Conservation (phyloP, 306 rosid genomes). For the Vigna reflexopilosa region DNA sequence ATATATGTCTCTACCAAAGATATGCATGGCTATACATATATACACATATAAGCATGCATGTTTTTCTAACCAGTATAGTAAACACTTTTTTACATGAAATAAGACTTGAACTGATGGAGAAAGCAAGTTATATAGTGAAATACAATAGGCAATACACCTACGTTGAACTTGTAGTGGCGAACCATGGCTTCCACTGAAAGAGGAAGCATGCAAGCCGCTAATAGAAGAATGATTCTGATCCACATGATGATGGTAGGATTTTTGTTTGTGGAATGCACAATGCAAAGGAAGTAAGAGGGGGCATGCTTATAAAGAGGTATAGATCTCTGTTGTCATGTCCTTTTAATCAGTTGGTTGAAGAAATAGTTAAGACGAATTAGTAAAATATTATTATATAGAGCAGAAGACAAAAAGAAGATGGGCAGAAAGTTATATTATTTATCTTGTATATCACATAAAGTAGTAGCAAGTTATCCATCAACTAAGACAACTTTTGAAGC, state of each 20-base stretch:
- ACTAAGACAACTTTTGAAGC: conserved; percentile 48
- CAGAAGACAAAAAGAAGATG: conserved; percentile 37
- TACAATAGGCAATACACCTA: conserved; percentile 31
- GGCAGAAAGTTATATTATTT: conserved; percentile 44
- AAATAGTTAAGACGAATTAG: not conserved
- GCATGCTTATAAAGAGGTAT: conserved; percentile 49
- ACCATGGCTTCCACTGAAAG: conserved; percentile 45
- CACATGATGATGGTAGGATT: not conserved
- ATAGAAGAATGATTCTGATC: conserved; percentile 12
- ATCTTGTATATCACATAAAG: conserved; percentile 52
- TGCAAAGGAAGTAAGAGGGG: conserved; percentile 5
- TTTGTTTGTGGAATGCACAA: conserved; percentile 21
- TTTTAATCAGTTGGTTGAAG: conserved; percentile 43
- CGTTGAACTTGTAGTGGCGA: conserved; percentile 58
- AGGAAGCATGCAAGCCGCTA: conserved; percentile 45
- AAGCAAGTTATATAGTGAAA: conserved; percentile 5
- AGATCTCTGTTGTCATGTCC: conserved; percentile 45
- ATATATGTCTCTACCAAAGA: conserved; percentile 24
- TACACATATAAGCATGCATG: not conserved
- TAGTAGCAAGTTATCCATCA: conserved; percentile 53
- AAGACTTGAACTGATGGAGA: no score
- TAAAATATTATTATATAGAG: conserved; percentile 3
- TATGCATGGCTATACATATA: not conserved
- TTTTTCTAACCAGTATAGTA: not conserved
- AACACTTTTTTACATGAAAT: no score